A percentile compares a stretch with the other conserved stretches of the same genome.
Conservation (phyloP, 768 basidiomycete genomes). For the Mycena vitilis region DNA sequence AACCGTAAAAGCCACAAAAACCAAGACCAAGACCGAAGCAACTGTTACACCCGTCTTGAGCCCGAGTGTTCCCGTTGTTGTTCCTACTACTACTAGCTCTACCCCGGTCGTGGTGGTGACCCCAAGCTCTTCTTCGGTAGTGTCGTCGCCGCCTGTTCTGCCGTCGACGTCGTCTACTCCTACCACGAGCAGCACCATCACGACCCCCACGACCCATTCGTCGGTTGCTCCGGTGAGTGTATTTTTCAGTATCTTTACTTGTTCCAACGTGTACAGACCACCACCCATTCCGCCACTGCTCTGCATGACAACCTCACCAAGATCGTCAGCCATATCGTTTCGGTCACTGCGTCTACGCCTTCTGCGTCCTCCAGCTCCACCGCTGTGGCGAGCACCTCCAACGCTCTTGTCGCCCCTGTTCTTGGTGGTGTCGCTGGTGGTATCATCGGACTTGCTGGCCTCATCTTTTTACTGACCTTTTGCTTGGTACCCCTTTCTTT, state of each 20-base stretch:
- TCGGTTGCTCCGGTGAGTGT: neutral
- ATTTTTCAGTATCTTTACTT: neutral
- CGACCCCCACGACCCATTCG: conserved; percentile 3
- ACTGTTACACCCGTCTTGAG: neutral
- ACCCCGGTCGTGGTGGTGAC: no score
- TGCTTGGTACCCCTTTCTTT: conserved; percentile 50
- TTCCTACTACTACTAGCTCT: neutral
- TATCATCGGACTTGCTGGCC: conserved; percentile 53
- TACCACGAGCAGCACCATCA: conserved; percentile 1
- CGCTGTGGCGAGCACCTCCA: conserved; percentile 12
- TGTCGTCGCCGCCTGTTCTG: neutral
- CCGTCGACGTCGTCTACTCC: neutral
- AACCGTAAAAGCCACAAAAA: no score
- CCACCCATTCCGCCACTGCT: conserved; percentile 28
- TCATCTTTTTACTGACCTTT: conserved; percentile 58
- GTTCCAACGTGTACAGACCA: conserved; percentile 20
- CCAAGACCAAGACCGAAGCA: neutral
- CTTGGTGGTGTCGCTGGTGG: conserved; percentile 60
- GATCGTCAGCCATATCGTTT: conserved; percentile 20
- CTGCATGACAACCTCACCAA: conserved; percentile 25
- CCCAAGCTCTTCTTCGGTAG: no score
- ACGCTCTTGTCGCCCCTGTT: conserved; percentile 38
- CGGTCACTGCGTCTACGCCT: neutral
- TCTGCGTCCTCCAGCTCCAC: neutral
- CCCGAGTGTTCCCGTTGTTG: neutral